Evolutionary conservation across 768 basidiomycete species (phyloP).

Genomic region (Gyrodon lividus): DNA sequence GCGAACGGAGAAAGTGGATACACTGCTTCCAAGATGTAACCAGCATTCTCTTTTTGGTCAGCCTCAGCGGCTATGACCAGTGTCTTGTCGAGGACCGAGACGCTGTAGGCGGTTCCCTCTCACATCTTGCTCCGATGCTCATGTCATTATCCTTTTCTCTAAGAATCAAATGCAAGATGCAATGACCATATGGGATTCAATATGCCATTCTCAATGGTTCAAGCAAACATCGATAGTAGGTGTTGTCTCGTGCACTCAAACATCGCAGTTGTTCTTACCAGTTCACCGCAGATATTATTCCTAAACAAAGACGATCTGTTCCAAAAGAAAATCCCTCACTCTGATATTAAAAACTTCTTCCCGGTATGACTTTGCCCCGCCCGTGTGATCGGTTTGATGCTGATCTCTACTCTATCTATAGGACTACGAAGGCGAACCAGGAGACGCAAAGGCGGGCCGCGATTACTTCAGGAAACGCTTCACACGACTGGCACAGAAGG

Average conservation of each 20-base stretch:
- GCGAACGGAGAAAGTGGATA: slow-evolving; percentile 91
- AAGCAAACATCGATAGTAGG: slow-evolving; percentile 88
- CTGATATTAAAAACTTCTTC: slow-evolving; percentile 87
- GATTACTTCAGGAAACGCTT: slow-evolving; percentile 92
- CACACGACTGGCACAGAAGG: slow-evolving; percentile 77
- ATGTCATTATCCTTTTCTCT: background rate
- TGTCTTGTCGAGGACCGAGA: slow-evolving; percentile 92
- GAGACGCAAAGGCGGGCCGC: slow-evolving; percentile 71
- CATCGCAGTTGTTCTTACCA: slow-evolving; percentile 1
- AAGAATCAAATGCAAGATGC: slow-evolving; percentile 99
- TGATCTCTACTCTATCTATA: slow-evolving; percentile 27
- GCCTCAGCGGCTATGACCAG: slow-evolving; percentile 91
- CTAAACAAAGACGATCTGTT: slow-evolving; percentile 97
- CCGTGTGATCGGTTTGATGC: background rate
- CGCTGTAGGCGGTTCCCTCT: slow-evolving; percentile 53
- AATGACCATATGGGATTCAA: slow-evolving; percentile 98
- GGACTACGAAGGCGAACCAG: slow-evolving; percentile 83
- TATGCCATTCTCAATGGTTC: slow-evolving; percentile 98
- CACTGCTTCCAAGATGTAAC: slow-evolving; percentile 96
- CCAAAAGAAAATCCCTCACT: slow-evolving; percentile 74
- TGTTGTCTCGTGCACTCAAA: slow-evolving; percentile 2
- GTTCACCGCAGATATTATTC: slow-evolving; percentile 72
- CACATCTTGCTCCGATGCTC: background rate
- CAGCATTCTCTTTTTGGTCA: slow-evolving; percentile 88
- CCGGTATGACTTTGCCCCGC: slow-evolving; percentile 49